These are phyloP conservation scores for Lunularia cruciata DNA, from an alignment of 225 moss, liverwort and hornwort genomes.

Conservation along the genomic window DNA sequence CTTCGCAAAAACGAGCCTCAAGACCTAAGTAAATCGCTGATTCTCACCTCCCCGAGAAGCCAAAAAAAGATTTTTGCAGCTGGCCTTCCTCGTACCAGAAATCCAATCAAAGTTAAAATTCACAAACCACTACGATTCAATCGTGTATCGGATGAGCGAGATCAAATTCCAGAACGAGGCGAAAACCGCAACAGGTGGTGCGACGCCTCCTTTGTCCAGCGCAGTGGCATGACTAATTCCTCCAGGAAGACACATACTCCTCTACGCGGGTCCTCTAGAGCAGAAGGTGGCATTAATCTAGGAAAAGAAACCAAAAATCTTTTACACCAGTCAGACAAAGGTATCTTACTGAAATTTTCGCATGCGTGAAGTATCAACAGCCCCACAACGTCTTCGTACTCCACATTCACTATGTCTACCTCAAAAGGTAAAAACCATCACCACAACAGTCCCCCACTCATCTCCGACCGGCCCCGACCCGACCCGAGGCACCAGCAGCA, in stretches of 20 bases:
- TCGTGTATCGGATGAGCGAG: no score
- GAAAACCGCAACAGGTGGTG: background rate
- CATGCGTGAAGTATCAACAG: background rate
- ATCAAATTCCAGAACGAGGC: background rate
- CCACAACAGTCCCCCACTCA: background rate
- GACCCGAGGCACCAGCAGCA: background rate
- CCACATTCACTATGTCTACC: background rate
- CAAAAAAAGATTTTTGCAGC: background rate
- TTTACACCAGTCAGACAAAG: background rate
- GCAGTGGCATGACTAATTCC: background rate
- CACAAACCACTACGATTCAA: no score
- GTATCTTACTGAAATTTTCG: background rate
- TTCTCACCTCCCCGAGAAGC: background rate
- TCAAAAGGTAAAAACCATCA: background rate
- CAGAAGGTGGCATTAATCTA: background rate
- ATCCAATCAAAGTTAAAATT: background rate
- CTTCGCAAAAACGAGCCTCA: background rate
- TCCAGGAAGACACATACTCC: background rate
- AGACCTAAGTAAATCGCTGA: constrained; percentile 5
- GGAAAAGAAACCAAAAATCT: background rate
- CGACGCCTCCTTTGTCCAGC: background rate
- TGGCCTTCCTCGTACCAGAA: background rate
- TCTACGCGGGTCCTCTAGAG: background rate
- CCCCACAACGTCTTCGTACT: background rate
- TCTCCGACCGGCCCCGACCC: background rate